These are phyloP conservation scores for Prunus yedoensis DNA, from an alignment of 331 rosid species.

Conservation along the genomic window DNA sequence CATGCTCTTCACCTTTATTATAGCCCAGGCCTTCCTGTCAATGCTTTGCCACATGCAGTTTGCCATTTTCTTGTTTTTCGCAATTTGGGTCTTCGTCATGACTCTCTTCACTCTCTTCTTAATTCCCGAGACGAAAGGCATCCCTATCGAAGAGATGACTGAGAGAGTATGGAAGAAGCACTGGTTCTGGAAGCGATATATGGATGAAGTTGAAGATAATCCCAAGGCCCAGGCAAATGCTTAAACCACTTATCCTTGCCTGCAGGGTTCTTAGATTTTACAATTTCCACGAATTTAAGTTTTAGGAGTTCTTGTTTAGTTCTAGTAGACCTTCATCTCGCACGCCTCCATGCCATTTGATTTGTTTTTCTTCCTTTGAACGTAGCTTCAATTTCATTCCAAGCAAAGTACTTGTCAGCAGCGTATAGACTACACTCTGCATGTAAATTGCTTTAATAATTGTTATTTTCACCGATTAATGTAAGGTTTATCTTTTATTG, in stretches of 20 bases:
- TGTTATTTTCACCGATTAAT: too few relatives aligned
- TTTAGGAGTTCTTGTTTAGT: neutral
- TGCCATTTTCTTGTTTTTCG: conserved; percentile 68
- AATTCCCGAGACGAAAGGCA: conserved; percentile 56
- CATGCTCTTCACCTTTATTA: conserved; percentile 68
- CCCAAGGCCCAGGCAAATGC: neutral
- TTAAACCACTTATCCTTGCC: neutral
- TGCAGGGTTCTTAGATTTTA: neutral
- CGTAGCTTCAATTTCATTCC: too few relatives aligned
- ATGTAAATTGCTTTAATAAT: too few relatives aligned
- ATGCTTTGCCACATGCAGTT: conserved; percentile 63
- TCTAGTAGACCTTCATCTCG: too few relatives aligned
- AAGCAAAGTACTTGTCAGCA: too few relatives aligned
- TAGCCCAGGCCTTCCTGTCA: conserved; percentile 62
- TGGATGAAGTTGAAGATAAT: conserved; percentile 9
- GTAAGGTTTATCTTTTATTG: too few relatives aligned
- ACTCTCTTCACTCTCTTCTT: conserved; percentile 39
- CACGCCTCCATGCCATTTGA: too few relatives aligned
- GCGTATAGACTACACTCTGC: too few relatives aligned
- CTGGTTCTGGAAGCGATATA: conserved; percentile 71
- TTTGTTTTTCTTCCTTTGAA: too few relatives aligned
- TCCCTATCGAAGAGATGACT: conserved; percentile 71
- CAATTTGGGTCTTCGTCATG: conserved; percentile 58
- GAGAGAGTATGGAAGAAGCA: conserved; percentile 71
- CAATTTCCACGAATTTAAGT: neutral